Evolutionary conservation across 345 rosid species (phyloP).

Genomic region (Syzygium grande): DNA sequence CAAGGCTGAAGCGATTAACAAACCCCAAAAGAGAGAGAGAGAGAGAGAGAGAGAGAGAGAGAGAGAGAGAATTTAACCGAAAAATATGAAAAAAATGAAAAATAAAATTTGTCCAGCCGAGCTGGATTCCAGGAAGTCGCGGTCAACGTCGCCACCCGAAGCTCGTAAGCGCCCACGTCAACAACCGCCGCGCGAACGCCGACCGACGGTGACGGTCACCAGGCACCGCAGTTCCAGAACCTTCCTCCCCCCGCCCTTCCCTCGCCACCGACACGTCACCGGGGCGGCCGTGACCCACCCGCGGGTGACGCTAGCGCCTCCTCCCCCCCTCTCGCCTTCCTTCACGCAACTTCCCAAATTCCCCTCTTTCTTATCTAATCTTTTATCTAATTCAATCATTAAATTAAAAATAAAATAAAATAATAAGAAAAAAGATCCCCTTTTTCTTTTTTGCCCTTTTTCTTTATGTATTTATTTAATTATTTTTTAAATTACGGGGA

Average conservation of each 20-base stretch:
- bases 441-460: too few relatives aligned
- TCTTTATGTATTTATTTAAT: too few relatives aligned
- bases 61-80: too few relatives aligned
- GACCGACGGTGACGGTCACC: background rate
- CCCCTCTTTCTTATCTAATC: background rate
- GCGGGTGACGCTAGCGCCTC: background rate
- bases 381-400: background rate
- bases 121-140: background rate
- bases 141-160: background rate
- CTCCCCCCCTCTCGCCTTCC: background rate
- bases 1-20: too few relatives aligned
- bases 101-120: background rate
- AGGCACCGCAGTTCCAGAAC: background rate
- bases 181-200: background rate
- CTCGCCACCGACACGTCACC: background rate
- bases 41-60: background rate
- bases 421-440: background rate
- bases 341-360: background rate
- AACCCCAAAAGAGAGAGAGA: background rate
- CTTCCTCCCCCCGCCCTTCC: background rate
- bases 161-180: background rate
- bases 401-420: background rate
- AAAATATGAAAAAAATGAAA: background rate
- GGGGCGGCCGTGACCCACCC: background rate
- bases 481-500: background rate